Evolutionary conservation across 805 yeast species (phyloP), one percentile per base, ranked within the genome.

Genomic region (Kodamaea fukazawae): DNA sequence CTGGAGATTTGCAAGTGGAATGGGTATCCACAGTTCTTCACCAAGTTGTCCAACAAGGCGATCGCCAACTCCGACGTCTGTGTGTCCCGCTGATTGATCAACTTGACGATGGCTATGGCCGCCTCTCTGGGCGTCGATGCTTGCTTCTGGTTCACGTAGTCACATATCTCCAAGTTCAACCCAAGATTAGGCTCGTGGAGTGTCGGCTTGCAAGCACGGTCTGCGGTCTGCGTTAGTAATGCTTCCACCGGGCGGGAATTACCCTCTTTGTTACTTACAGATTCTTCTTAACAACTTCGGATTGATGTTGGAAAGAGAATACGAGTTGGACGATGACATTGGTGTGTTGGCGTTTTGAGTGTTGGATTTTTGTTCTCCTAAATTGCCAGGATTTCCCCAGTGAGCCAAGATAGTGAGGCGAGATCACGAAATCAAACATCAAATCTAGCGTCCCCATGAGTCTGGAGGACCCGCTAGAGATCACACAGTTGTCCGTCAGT

Each of bases 1-100:
- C 98, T 77, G 3, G 96, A 86, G 38, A 93, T 87, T 65, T 93
- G 99, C 34, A 93, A 71, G 50, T 93, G 99, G 65, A 93, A 79
- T 6, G 99, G 97, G 61, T 91, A 93, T 4, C 98, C 99, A 67
- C 99, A 93, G 68, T 93, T 93, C 66, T 93, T 93, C 38, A 93
- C 99, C 51, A 93, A 70, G 39, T 87, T 87, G 58, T 93, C 99
- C 45, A 93, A 74, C 36, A 87, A 65, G 1, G 89, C 77, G 48
- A 93, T 64, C 7, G 97, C 96, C 55, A 90, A 81, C 41, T 84
- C 79, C 4, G 90, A 79, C 25, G 89, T 84, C 54, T 86, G 95
- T 1, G 95, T 80, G 50, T 86, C 93, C 54, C 87, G 74, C 49
- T 83, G 83, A 63, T 88, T 86, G 57, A 91, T 78, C 46, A 88